Base-by-base conservation (phyloP, 768 basidiomycete species). In the Suillus bovinus region DNA sequence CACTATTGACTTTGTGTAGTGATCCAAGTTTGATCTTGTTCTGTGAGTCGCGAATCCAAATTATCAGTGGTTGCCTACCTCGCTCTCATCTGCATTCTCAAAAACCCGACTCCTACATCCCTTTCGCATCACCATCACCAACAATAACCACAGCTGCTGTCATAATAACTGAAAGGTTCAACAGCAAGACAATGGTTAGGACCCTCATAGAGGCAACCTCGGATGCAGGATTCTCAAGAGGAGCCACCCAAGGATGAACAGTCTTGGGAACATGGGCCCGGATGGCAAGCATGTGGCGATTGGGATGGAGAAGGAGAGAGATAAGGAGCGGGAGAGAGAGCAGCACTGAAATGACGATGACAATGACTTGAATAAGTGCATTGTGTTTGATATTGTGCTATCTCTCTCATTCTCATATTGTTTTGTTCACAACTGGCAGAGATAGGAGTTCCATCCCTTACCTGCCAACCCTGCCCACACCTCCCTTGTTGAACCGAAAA, bases 321-420 rank as follows among this genome's bases (percentile, higher is more conserved):
- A 74, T 54, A 65, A 67, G 46, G 70, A 71, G 42, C 42, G 63
- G 57, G 75, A 76, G 62, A 79, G 77, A 33, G 78, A 77, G 66
- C 39, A 41, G 39, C 81, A 79, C 67, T 74, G 79, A 59, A 76
- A 74, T 39, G 87, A 90, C 47, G 75, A 74, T 33, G 87, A 91
- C 61, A 80, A 82, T n/a, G 83, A 81, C 68, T 72, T 87, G 56
- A 92, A 92, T 74, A 93, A 91, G 91, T 93, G 74, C 54, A 74
- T 13, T 41, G 53, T n/a, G 1, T 59, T 38, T 62, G 63, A 54
- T 60, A 59, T 33, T 38, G 60, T 50, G 36, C 50, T 42, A 60
- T 64, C 33, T 46, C 58, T 59, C 33, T 47, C 31, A 54, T 61
- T 20, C 65, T 38, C 61, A 66, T 42, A 69, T 14, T 17, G 6